A percentile compares a stretch with the other conserved stretches of the same genome.
These are phyloP conservation scores for Trichosanthes cucumerina DNA, from an alignment of 306 rosid genomes.

Conservation along the genomic window DNA sequence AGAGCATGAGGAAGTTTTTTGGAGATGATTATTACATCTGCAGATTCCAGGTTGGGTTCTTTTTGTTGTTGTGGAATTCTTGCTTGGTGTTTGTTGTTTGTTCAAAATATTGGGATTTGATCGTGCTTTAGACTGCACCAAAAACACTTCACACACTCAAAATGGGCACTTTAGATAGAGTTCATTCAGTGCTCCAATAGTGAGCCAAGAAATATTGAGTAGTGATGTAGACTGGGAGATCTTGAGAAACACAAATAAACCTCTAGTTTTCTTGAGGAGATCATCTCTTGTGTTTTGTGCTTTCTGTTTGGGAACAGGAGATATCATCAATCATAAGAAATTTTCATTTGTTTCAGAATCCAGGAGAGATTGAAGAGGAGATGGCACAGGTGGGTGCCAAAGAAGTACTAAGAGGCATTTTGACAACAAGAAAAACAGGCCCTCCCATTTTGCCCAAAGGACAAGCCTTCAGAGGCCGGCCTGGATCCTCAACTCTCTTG, in stretches of 20 bases:
- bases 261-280: not conserved
- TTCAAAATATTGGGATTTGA: not conserved
- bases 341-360: conserved; percentile 22
- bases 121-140: not conserved
- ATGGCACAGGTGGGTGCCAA: conserved; percentile 39
- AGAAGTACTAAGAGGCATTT: conserved; percentile 43
- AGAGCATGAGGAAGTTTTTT: conserved; percentile 26
- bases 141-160: not conserved
- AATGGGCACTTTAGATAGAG: not conserved
- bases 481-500: conserved; percentile 26
- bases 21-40: conserved; percentile 58
- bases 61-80: not conserved
- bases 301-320: not conserved
- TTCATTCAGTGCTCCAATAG: not conserved
- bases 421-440: conserved; percentile 38
- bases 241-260: not conserved
- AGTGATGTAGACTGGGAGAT: not conserved
- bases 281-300: not conserved
- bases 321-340: not conserved
- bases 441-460: conserved; percentile 51
- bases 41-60: conserved; percentile 58
- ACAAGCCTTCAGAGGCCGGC: conserved; percentile 25
- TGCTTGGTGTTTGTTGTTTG: not conserved
- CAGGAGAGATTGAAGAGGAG: conserved; percentile 57
- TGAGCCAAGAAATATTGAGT: not conserved